Evolutionary conservation across 768 basidiomycete species (phyloP), one percentile per base, ranked within the genome.

Genomic region (Mycena amicta): DNA sequence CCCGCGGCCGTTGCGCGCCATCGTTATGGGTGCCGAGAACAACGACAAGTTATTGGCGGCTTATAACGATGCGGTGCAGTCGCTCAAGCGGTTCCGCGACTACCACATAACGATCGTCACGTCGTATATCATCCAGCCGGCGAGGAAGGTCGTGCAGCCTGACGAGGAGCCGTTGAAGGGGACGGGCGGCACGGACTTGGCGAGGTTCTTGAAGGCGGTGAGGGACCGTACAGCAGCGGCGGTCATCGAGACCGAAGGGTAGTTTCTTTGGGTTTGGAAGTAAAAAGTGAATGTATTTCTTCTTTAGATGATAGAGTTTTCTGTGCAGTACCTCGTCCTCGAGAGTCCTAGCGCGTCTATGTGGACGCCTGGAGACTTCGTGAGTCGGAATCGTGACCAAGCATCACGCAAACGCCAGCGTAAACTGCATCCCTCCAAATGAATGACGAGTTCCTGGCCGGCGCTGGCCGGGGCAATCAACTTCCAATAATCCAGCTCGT

Each of bases 181-280:
- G 0, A 93, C 92, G 0, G 92, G 92, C 8, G 92, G 92, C 1
- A 92, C 92, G 0, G 81, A 86, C 50, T 71, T 94, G 45, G 84
- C 89, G n/a, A 80, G 76, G 33, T 94, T 94, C 66, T 71, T 94
- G 64, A 92, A 87, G 70, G 80, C 80, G 23, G 84, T 88, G 16
- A 79, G 92, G 66, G 84, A 88, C 63, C 81, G 85, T 56, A 93
- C 91, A 6, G 75, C 75, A 6, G 78, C 77, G 28, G 78, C 84
- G 3, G 56, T 80, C 37, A 57, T 64, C n/a, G 50, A 52, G 33
- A n/a, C n/a, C n/a, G n/a, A n/a, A n/a, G n/a, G n/a, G n/a, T n/a
- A n/a, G n/a, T n/a, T n/a, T n/a, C n/a, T n/a, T n/a, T n/a, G n/a
- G n/a, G n/a, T n/a, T n/a, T n/a, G n/a, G n/a, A n/a, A n/a, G n/a